These are phyloP conservation scores for Phytophthora megakarya DNA, from an alignment of 352 stramenopile species.

Conservation along the genomic window DNA sequence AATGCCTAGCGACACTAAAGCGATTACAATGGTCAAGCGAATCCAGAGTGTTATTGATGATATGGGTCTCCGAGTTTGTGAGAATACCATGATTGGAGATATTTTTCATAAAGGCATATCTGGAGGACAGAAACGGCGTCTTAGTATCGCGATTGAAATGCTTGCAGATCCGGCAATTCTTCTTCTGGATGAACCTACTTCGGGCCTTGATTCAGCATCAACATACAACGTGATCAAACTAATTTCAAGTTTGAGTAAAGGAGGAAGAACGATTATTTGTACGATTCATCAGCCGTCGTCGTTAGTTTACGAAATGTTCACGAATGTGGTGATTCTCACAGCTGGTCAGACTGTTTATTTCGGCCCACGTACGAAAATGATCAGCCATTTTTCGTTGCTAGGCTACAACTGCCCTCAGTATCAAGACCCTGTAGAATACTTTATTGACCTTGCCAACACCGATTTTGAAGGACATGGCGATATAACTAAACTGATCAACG, in stretches of 20 bases:
- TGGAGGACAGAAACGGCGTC: constrained; percentile 88
- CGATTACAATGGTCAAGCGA: constrained; percentile 36
- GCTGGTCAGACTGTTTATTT: constrained; percentile 90
- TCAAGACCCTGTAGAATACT: constrained; percentile 65
- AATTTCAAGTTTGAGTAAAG: constrained; percentile 47
- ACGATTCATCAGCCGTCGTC: constrained; percentile 87
- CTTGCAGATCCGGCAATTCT: constrained; percentile 93
- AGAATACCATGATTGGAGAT: constrained; percentile 72
- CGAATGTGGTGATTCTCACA: constrained; percentile 65
- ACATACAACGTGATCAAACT: constrained; percentile 87
- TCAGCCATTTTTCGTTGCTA: constrained; percentile 47
- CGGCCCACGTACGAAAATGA: constrained; percentile 54
- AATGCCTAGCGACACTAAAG: constrained; percentile 16
- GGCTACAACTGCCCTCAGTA: constrained; percentile 62
- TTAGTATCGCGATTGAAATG: constrained; percentile 95
- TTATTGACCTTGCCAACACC: constrained; percentile 57
- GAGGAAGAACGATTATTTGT: constrained; percentile 78
- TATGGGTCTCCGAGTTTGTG: constrained; percentile 63
- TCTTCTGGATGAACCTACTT: constrained; percentile 95
- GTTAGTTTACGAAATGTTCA: constrained; percentile 60
- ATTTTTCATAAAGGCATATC: constrained; percentile 87
- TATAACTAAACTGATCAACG: constrained; percentile 16
- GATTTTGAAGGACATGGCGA: constrained; percentile 47
- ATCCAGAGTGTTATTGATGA: constrained; percentile 64
- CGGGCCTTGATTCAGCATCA: constrained; percentile 87